Evolutionary conservation across 192 early-diverging fungal genomes (phyloP).

Genomic region (Fimicolochytrium jonesii): DNA sequence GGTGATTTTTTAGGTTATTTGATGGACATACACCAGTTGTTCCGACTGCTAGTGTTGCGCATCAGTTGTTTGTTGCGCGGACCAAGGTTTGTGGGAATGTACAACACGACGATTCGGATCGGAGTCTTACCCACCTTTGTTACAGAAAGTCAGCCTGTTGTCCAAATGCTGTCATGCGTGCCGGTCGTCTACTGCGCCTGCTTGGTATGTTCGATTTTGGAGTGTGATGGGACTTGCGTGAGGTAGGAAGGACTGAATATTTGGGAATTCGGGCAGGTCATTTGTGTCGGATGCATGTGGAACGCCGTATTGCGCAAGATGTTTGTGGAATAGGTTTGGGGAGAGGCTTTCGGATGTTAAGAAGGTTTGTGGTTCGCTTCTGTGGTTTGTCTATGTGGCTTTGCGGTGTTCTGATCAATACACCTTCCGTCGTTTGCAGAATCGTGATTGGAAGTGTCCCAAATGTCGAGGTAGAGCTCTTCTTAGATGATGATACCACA

Average conservation of each 20-base stretch:
- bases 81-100: conserved; percentile 6
- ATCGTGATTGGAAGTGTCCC: conserved; percentile 10
- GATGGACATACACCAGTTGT: conserved; percentile 1
- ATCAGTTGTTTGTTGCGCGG: not conserved
- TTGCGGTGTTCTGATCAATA: no score
- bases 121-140: no score
- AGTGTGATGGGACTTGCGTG: no score
- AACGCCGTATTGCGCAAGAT: conserved; percentile 10
- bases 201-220: conserved; percentile 1
- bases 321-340: conserved; percentile 10
- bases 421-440: no score
- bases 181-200: not conserved
- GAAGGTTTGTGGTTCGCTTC: not conserved
- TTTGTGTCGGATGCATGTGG: conserved; percentile 5
- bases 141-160: no score
- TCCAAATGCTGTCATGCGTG: conserved; percentile 14
- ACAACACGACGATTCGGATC: no score
- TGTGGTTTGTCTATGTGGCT: not conserved
- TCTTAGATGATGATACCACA: no score
- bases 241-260: no score
- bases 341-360: conserved; percentile 11
- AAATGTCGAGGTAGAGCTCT: conserved; percentile 1
- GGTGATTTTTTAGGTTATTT: not conserved
- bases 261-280: no score
- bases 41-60: conserved; percentile 11